Percentiles rank a stretch among this genome's conserved stretches.
Evolutionary conservation across 164 flowering plant genomes (phyloP).

Genomic region (Annona squamosa): DNA sequence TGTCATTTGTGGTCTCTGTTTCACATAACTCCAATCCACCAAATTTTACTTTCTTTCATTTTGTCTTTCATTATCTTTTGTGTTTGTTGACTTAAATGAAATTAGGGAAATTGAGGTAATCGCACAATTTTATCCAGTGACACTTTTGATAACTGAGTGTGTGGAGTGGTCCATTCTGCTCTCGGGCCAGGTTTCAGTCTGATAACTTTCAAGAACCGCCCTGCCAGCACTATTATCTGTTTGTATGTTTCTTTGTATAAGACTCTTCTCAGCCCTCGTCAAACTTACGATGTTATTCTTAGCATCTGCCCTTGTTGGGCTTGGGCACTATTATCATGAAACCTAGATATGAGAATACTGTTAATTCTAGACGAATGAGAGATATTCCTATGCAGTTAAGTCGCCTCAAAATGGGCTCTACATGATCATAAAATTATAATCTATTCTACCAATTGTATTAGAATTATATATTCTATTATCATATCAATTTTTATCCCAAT

Average conservation of each 20-base stretch:
- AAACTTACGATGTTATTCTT: background rate
- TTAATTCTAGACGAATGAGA: background rate
- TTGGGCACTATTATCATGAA: background rate
- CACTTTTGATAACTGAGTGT: background rate
- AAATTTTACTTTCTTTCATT: too few relatives aligned
- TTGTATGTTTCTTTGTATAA: background rate
- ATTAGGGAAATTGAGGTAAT: background rate
- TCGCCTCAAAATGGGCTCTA: too few relatives aligned
- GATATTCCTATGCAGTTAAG: too few relatives aligned
- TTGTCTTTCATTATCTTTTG: too few relatives aligned
- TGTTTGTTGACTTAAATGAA: too few relatives aligned
- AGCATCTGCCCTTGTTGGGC: background rate
- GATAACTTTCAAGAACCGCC: background rate
- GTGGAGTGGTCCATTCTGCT: background rate
- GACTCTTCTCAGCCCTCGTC: background rate
- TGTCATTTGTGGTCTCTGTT: too few relatives aligned
- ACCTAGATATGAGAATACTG: background rate
- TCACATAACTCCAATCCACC: too few relatives aligned
- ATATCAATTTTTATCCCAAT: too few relatives aligned
- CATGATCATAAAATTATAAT: too few relatives aligned
- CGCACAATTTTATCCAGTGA: background rate
- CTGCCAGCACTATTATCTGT: background rate
- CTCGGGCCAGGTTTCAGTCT: background rate
- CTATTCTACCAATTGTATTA: too few relatives aligned
- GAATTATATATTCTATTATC: too few relatives aligned